Evolutionary conservation across 2,329 filamentous ascomycete genomes (phyloP), one percentile per base, ranked within the genome.

Genomic region (Fusarium sp.): DNA sequence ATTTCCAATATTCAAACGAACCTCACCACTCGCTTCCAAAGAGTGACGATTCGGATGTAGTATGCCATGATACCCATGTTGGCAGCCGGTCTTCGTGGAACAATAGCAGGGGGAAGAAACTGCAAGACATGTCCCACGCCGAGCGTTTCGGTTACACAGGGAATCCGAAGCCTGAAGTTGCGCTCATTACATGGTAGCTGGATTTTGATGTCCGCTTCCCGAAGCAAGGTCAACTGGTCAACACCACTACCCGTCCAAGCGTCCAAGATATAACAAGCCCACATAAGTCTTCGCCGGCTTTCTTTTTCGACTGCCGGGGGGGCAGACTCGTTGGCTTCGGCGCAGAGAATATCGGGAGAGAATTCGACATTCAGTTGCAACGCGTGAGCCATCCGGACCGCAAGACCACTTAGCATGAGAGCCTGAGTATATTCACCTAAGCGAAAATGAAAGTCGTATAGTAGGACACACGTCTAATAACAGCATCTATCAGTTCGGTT

Each of bases 11-110:
- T 59, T 56, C 62, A 70, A 70, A 74, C 71, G 13, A 63, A 80
- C 76, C 78, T 75, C 28, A 82, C 79, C 15, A 82, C 80, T 12
- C 78, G 73, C 60, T 83, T 83, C 80, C 81, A 82, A 6, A 83
- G 72, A 8, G 80, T 78, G 3, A 82, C 79, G 9, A 82, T 79
- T 50, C 81, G 79, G 53, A 83, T 80, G 60, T 83, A 83, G 64
- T 82, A 82, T 10, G 81, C 80, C 81, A 82, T 82, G 65, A 83
- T 82, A 16, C 81, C 81, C 80, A 82, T 82, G 59, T 82, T 82
- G 51, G 78, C 76, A n/a, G 80, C 80, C 11, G 80, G 80, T 23
- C 78, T 77, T 36, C 78, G 76, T 39, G 80, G 80, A 18, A 82
- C 80, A 16, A 81, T 76, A 8, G 79, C 79, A 7, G 80, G 80